phyloP scores from a whole-genome alignment of 2,329 filamentous ascomycete species.

The Pseudonectria foliicola region DNA sequence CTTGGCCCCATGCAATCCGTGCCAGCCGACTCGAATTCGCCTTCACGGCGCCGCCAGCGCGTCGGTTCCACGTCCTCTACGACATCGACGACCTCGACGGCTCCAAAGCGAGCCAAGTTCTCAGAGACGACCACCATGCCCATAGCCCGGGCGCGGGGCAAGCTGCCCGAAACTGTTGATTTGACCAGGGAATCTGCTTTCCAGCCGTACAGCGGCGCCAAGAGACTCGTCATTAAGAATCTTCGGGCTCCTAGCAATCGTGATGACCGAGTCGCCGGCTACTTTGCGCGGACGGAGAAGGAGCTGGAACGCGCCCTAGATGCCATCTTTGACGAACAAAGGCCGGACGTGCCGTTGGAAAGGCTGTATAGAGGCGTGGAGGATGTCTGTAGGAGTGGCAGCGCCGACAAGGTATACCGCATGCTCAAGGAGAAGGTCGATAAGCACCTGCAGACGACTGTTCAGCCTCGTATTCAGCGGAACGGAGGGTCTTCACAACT shows the following conservation, averaged over 20 bases:
- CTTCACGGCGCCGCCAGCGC: conserved; percentile 33
- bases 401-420: conserved; percentile 60
- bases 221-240: conserved; percentile 91
- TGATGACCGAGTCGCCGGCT: conserved; percentile 60
- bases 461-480: conserved; percentile 49
- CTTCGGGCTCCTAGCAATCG: conserved; percentile 56
- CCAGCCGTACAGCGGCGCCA: conserved; percentile 68
- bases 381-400: conserved; percentile 76
- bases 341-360: conserved; percentile 69
- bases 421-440: conserved; percentile 61
- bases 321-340: conserved; percentile 61
- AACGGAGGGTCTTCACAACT: conserved; percentile 48
- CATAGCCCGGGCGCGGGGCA: conserved; percentile 32
- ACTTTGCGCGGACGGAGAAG: conserved; percentile 68
- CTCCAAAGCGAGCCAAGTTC: conserved; percentile 27
- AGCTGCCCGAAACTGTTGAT: conserved; percentile 32
- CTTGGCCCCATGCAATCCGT: conserved; percentile 28
- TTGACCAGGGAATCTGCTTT: conserved; percentile 40
- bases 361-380: conserved; percentile 86
- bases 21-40: conserved; percentile 21
- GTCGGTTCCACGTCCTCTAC: conserved; percentile 27
- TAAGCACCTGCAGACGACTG: conserved; percentile 54
- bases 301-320: conserved; percentile 68
- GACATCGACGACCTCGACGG: conserved; percentile 13
- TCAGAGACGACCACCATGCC: conserved; percentile 24